phyloP scores from a whole-genome alignment of 306 rosid species.

The Cucurbita pepo region DNA sequence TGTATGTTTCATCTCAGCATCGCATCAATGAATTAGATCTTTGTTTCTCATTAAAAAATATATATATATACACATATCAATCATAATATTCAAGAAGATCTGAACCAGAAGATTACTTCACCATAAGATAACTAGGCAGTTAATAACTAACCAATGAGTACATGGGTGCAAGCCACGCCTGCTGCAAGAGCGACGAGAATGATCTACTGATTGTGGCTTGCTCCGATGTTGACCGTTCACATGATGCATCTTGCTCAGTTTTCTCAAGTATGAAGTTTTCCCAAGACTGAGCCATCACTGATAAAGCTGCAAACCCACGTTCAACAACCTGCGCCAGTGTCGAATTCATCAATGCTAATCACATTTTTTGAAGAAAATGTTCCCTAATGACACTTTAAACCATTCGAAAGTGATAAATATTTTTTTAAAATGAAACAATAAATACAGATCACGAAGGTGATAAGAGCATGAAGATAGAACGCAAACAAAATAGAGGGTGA shows the following conservation, averaged over 20 bases:
- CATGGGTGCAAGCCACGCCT: constrained; percentile 55
- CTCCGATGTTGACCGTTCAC: constrained; percentile 37
- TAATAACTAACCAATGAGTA: constrained; percentile 35
- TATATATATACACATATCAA: neutral
- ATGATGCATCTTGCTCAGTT: constrained; percentile 29
- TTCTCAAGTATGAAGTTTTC: constrained; percentile 42
- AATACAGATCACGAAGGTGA: neutral
- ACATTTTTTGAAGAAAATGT: constrained; percentile 3
- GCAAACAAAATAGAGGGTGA: neutral
- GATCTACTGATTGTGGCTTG: constrained; percentile 37
- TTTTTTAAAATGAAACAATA: neutral
- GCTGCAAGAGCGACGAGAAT: constrained; percentile 67
- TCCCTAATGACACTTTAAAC: neutral
- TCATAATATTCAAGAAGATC: constrained; percentile 7
- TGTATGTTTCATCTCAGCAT: neutral
- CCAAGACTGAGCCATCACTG: constrained; percentile 69
- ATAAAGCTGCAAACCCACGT: constrained; percentile 57
- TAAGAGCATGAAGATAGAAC: neutral
- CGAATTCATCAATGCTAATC: neutral
- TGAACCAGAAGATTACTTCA: neutral
- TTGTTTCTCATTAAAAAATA: neutral
- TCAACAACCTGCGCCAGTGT: constrained; percentile 39
- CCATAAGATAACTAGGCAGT: neutral
- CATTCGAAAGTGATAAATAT: neutral
- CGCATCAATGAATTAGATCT: neutral